Base-by-base conservation (phyloP, 2,329 filamentous ascomycete species). In the Epichloe hybrida region DNA sequence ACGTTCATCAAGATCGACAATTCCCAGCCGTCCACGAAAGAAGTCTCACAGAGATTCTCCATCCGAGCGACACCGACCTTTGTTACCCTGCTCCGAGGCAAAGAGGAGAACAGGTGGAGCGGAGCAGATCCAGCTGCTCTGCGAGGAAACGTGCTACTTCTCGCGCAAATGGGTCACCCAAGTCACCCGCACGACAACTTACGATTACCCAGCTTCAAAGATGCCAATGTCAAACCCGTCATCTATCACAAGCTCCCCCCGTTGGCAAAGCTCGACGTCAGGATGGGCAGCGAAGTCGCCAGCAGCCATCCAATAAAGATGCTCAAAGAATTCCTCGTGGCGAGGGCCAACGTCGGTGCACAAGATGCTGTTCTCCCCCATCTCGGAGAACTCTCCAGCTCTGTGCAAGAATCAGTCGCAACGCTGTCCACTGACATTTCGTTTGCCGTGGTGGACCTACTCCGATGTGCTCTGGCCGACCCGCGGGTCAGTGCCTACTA, bases 21-120 rank as follows among this genome's bases (percentile, higher is more conserved):
- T 46, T 81, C 80, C 15, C 70, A 75, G 12, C 81, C 80, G 13
- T 70, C 75, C 17, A 81, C 84, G 3, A 77, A 74, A 51, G 79
- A 80, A 54, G 79, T 87, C 46, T 81, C 75, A 23, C 72, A 72
- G 41, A 76, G 75, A 53, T 94, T 86, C 62, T 69, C 74, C 1
- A 77, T 96, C 48, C 75, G 79, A 2, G 84, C 84, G 4, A 95
- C 90, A 0, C 91, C 91, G 0, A 95, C 90, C 0, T 95, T 97
- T 61, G 79, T 93, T 61, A 91, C 88, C 0, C 94, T 90, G 61
- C 68, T 91, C 8, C 83, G 77, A 49, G 88, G 89, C 2, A 69
- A 83, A 53, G 80, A 91, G 62, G 78, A 87, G 46, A 83, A 88
- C 54, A 77, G 84, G 57, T 97, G 90, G 90, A 77, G 75, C 47